Evolutionary conservation across 305 asterid species (phyloP).

Genomic region (Rubia tinctorum): DNA sequence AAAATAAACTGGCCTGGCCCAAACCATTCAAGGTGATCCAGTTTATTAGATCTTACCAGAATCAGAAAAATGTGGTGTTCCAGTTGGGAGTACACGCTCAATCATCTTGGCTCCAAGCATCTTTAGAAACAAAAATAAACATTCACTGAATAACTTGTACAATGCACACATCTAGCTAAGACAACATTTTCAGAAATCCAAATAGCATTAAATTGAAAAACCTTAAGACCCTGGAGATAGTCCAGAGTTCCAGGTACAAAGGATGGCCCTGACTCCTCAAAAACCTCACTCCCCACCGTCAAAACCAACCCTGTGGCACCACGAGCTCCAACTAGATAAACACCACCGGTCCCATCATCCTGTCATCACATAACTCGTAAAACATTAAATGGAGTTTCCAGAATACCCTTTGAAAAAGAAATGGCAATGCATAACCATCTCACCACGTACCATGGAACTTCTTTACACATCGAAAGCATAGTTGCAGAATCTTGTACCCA

Average conservation of each 20-base stretch:
- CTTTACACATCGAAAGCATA: slow-evolving; percentile 98
- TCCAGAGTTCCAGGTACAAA: slow-evolving; percentile 96
- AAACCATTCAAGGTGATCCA: not conserved
- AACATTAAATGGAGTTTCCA: not conserved
- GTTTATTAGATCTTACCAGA: not conserved
- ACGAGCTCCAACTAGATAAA: slow-evolving; percentile 90
- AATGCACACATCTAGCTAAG: not conserved
- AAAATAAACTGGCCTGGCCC: not conserved
- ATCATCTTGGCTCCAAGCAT: slow-evolving; percentile 99
- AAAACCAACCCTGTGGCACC: slow-evolving; percentile 92
- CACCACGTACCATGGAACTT: slow-evolving; percentile 99
- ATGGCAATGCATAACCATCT: slow-evolving; percentile 19
- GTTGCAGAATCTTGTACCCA: slow-evolving; percentile 99
- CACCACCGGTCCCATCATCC: slow-evolving; percentile 96
- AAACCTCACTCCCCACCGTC: slow-evolving; percentile 91
- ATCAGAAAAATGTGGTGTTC: slow-evolving; percentile 47
- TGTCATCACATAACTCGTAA: slow-evolving; percentile 23
- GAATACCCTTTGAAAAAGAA: not conserved
- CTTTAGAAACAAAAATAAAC: slow-evolving; percentile 35
- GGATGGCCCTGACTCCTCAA: slow-evolving; percentile 96
- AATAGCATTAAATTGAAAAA: slow-evolving; percentile 22
- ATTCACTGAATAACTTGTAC: slow-evolving; percentile 12
- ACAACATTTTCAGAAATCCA: slow-evolving; percentile 7
- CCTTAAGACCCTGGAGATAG: slow-evolving; percentile 99
- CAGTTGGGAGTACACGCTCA: slow-evolving; percentile 97